Base-by-base conservation (phyloP, 192 early-diverging fungal species). In the Thoreauomyces humboldtii region DNA sequence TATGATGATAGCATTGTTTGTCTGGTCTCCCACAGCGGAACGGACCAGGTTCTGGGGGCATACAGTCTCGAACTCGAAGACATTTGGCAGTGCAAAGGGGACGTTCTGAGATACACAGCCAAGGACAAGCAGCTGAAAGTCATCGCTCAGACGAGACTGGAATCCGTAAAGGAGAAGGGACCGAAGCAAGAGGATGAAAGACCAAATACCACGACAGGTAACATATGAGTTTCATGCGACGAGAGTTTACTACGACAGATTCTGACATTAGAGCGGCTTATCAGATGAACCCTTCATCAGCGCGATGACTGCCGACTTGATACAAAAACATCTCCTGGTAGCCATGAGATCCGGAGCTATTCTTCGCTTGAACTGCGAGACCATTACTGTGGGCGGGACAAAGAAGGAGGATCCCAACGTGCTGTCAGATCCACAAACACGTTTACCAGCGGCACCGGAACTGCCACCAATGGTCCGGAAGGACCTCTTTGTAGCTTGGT, bases 11-110 rank as follows among this genome's bases (percentile, higher is more conserved):
- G 11, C 25, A 50, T 72, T 22, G 50, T 51, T 25, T 44, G 35
- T 24, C 24, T 67, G 7, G 63, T 72, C 14, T 61, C 63, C 12
- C 56, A 66, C 38, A 60, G 21, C n/a, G 63, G 63, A 7, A 29
- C 29, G 43, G 70, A 72, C 24, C 43, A 36, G 12, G 33, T 61
- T 12, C 38, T 72, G 21, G 53, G 45, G 9, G 70, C 63, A 14
- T 72, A 72, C 52, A 67, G 19, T 35, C 42, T 41, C 7, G 34
- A 38, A 7, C 56, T 72, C 32, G 70, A 72, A 33, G 70, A 72
- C 34, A 41, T 50, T 42, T 72, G 70, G 70, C 70, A 72, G 47
- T 72, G 70, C 41, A 58, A 61, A 42, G 63, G 43, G 22, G 70
- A 72, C 7, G 33, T 55, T 33, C 28, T 72, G 29, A 37, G 47